Conservation (phyloP, 164 flowering plant species). For the Vitis riparia region DNA sequence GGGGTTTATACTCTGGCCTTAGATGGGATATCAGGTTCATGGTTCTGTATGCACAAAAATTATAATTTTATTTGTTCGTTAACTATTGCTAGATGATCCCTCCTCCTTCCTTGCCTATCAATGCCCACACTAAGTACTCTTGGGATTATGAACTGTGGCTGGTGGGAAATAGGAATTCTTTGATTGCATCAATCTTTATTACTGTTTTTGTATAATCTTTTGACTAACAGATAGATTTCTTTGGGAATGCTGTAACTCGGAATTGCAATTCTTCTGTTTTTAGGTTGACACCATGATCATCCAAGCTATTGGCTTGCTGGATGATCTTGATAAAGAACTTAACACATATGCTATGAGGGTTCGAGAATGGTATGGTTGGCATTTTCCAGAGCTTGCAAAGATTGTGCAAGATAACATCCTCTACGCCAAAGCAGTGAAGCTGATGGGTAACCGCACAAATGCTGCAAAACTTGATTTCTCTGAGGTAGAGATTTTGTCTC, state of each 20-base stretch:
- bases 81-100: too few species aligned
- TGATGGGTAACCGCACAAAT: conserved; percentile 84
- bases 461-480: conserved; percentile 95
- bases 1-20: too few species aligned
- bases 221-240: not conserved
- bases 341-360: conserved; percentile 98
- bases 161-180: too few species aligned
- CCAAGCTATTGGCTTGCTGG: conserved; percentile 94
- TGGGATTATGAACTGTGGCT: too few species aligned
- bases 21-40: too few species aligned
- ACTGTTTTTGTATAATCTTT: not conserved
- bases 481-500: conserved; percentile 46
- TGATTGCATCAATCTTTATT: not conserved
- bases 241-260: not conserved
- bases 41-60: too few species aligned
- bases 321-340: conserved; percentile 97
- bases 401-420: conserved; percentile 82
- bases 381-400: conserved; percentile 96
- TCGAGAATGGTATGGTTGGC: conserved; percentile 99
- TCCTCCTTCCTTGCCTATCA: too few species aligned
- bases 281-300: conserved; percentile 98
- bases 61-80: too few species aligned
- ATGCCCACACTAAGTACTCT: too few species aligned
- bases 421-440: conserved; percentile 88
- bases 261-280: conserved; percentile 1